Evolutionary conservation across 495 filamentous ascomycete species (phyloP), one percentile per base, ranked within the genome.

Genomic region (Talaromyces stipitatus): DNA sequence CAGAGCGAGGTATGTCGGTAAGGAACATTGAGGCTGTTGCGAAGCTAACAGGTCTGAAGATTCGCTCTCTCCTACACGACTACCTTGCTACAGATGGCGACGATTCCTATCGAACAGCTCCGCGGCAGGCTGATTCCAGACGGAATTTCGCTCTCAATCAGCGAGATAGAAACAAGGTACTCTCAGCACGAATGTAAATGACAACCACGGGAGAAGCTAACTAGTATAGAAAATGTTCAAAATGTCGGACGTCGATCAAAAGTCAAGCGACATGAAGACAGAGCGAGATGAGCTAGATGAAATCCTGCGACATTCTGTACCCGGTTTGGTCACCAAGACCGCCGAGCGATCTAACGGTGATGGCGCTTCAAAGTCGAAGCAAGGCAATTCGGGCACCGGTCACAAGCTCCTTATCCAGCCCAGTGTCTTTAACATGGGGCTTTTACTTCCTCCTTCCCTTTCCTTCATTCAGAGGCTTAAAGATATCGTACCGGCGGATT

Each of bases 381-480:
- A 75, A 61, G 75, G 72, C 22, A 79, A 82, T 38, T 82, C 78
- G 30, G 87, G 79, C 20, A 89, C 82, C 50, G 84, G 83, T 16
- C 89, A 90, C 72, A 92, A 96, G 77, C 77, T 95, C 64, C 80
- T 99, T 2, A 87, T 97, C 33, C 90, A 96, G 66, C 92, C 94
- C 11, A 96, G 89, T 62, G 92, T 97, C 14, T 97, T 97, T 73
- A 99, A 99, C 64, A 97, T 99, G 85, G 88, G 89, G 57, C 75
- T 95, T 43, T 79, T 99, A 4, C 81, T 99, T 16, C 94, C 92
- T 12, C 91, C 92, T n/a, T 96, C 94, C 1, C 75, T 97, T 2
- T 83, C 88, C 9, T 99, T 99, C 71, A 80, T 99, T 11, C 90
- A 94, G 63, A 82, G 90, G 5, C 76, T 99, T 12, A 95, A 94